Percentiles rank a stretch among this genome's conserved stretches.
Conservation (phyloP, 2,329 filamentous ascomycete species). For the Onygena corvina region DNA sequence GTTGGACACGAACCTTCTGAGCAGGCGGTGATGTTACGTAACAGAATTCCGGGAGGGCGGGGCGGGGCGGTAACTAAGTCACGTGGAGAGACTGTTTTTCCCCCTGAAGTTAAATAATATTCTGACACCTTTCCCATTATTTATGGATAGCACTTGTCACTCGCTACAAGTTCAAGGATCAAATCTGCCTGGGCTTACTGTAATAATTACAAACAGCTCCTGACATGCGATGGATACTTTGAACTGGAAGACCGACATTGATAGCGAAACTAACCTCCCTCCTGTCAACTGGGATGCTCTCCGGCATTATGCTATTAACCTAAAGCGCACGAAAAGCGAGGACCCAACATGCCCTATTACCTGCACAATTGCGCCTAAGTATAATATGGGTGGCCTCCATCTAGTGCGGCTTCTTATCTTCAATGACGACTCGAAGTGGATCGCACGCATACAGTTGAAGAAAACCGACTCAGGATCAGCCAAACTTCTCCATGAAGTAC, state of each 20-base stretch:
- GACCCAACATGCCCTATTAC: too few species aligned
- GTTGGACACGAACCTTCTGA: too few species aligned
- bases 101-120: too few species aligned
- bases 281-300: not conserved
- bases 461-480: not conserved
- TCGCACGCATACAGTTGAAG: not conserved
- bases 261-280: not conserved
- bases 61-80: too few species aligned
- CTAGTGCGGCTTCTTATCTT: constrained; percentile 4
- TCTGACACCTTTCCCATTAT: too few species aligned
- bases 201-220: not conserved
- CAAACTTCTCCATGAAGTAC: too few species aligned
- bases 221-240: not conserved
- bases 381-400: not conserved
- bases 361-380: constrained; percentile 1
- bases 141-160: too few species aligned
- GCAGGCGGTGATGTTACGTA: too few species aligned
- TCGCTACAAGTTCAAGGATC: too few species aligned
- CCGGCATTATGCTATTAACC: not conserved
- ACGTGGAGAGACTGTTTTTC: too few species aligned
- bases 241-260: not conserved
- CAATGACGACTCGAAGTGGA: not conserved
- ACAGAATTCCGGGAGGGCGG: too few species aligned
- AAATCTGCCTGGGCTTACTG: not conserved
- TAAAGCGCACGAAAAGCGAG: not conserved